These are phyloP conservation scores for Laburnicola sp. DNA, from an alignment of 2,329 filamentous ascomycete species.

Conservation along the genomic window DNA sequence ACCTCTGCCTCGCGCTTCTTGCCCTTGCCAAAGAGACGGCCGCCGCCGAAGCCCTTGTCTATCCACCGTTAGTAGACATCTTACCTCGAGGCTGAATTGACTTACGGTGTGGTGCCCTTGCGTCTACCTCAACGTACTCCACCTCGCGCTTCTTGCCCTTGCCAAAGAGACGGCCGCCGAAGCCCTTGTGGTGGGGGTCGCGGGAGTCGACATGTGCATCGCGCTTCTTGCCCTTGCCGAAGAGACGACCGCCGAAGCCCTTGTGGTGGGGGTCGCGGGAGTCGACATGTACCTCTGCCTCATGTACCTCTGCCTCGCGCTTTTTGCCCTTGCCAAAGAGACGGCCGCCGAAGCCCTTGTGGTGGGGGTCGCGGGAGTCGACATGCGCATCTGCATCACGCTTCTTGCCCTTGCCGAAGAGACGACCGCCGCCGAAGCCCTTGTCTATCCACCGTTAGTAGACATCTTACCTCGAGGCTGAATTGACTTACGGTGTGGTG, in stretches of 20 bases:
- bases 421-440: not conserved
- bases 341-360: not conserved
- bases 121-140: no score
- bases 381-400: not conserved
- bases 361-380: constrained; percentile 2
- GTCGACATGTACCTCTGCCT: constrained; percentile 1
- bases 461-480: not conserved
- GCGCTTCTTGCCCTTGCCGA: not conserved
- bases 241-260: not conserved
- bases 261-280: constrained; percentile 1
- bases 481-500: constrained; percentile 3
- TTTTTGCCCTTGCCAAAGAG: not conserved
- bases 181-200: not conserved
- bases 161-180: not conserved
- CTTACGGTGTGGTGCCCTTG: no score
- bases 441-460: not conserved
- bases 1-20: not conserved
- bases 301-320: not conserved
- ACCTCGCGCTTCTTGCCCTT: not conserved
- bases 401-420: not conserved
- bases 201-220: not conserved
- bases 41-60: not conserved
- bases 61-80: no score
- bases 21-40: not conserved
- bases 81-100: no score